Conservation (phyloP, 2,329 filamentous ascomycete genomes). For the Alternaria brassicae region DNA sequence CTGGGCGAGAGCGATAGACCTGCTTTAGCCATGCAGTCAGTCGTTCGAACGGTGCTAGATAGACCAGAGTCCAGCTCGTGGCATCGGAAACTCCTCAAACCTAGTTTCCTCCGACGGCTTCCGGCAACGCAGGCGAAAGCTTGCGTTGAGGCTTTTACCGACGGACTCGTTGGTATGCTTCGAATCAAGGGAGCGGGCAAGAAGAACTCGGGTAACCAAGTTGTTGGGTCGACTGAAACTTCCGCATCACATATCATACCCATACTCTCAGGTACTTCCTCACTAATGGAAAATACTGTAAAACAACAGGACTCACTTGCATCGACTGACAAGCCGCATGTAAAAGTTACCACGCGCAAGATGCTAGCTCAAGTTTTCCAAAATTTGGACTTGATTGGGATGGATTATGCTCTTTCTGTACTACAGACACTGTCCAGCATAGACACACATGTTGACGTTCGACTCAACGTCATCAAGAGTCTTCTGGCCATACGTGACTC, state of each 20-base stretch:
- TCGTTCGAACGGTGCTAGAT: conserved; percentile 39
- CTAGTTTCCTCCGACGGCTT: conserved; percentile 43
- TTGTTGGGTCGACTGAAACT: neutral
- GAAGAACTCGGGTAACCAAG: neutral
- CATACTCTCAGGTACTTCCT: no score
- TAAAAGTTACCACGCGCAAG: conserved; percentile 56
- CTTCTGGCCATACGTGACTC: conserved; percentile 40
- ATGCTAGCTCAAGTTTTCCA: conserved; percentile 51
- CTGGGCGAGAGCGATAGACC: conserved; percentile 43
- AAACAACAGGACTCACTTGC: no score
- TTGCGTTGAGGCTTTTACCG: conserved; percentile 40
- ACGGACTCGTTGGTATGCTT: conserved; percentile 39
- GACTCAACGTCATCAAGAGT: conserved; percentile 42
- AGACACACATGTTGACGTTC: conserved; percentile 50
- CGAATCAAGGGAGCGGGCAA: conserved; percentile 19
- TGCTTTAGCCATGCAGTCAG: conserved; percentile 35
- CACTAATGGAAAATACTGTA: no score
- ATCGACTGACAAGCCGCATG: conserved; percentile 11
- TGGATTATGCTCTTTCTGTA: conserved; percentile 37
- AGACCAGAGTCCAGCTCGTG: conserved; percentile 52
- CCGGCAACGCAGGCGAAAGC: conserved; percentile 37
- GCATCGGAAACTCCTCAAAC: conserved; percentile 49
- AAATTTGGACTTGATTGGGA: conserved; percentile 43
- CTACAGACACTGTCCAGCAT: conserved; percentile 40
- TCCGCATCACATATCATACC: no score